Evolutionary conservation across 2,329 filamentous ascomycete species (phyloP).

Genomic region (Sporothrix pseudoabietina): DNA sequence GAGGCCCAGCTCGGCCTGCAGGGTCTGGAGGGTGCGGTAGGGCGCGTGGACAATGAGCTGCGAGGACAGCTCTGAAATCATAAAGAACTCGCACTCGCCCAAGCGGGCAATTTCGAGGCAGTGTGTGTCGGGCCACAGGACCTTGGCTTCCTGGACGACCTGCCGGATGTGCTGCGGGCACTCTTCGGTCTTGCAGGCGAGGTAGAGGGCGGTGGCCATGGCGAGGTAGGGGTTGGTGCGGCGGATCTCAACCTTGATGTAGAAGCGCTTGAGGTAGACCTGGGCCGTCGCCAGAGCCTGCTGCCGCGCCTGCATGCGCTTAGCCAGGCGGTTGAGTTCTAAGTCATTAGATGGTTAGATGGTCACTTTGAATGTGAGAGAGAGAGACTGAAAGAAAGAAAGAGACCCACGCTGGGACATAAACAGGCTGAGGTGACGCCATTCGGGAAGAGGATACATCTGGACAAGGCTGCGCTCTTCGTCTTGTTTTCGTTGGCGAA

Average conservation of each 20-base stretch:
- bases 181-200: slow-evolving; percentile 98
- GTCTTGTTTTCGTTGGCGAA: slow-evolving; percentile 76
- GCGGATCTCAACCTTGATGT: slow-evolving; percentile 85
- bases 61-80: slow-evolving; percentile 89
- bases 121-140: slow-evolving; percentile 78
- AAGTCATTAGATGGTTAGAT: not conserved
- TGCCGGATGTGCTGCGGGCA: slow-evolving; percentile 93
- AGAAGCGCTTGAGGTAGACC: slow-evolving; percentile 92
- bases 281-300: slow-evolving; percentile 94
- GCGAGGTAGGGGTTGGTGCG: slow-evolving; percentile 92
- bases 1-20: slow-evolving; percentile 70
- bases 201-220: slow-evolving; percentile 88
- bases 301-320: slow-evolving; percentile 81
- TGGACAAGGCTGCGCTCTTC: slow-evolving; percentile 73
- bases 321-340: slow-evolving; percentile 82
- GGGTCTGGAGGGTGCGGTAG: slow-evolving; percentile 75
- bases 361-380: not conserved
- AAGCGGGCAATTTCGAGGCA: slow-evolving; percentile 78
- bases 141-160: slow-evolving; percentile 81
- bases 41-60: slow-evolving; percentile 90
- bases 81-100: slow-evolving; percentile 89
- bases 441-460: slow-evolving; percentile 79
- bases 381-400: not conserved
- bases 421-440: slow-evolving; percentile 83
- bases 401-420: slow-evolving; percentile 76